Percentiles rank a stretch among this genome's conserved stretches.
Evolutionary conservation across 495 filamentous ascomycete species (phyloP).

Genomic region (Annulohypoxylon nitens): DNA sequence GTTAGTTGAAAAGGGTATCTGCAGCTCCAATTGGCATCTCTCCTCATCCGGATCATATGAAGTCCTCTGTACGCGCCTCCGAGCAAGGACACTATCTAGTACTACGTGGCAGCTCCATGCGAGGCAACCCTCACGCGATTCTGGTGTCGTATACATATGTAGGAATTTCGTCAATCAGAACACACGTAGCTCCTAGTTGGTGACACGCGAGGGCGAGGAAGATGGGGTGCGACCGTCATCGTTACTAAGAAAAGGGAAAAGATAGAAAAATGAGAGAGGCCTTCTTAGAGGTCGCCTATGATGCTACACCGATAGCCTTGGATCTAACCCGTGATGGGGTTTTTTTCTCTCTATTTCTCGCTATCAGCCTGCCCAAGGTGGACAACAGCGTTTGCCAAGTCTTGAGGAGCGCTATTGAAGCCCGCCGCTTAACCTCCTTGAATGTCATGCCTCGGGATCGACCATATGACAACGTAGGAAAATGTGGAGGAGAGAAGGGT

Average conservation of each 20-base stretch:
- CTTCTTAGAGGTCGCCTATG: conserved; percentile 23
- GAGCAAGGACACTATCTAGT: conserved; percentile 26
- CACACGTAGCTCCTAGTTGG: conserved; percentile 20
- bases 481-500: conserved; percentile 29
- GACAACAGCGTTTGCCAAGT: not conserved
- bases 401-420: not conserved
- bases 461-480: conserved; percentile 25
- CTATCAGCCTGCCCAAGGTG: not conserved
- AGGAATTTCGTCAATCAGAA: conserved; percentile 23
- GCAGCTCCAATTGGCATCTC: conserved; percentile 45
- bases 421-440: conserved; percentile 8
- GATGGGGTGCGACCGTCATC: conserved; percentile 33
- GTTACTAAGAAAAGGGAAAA: not conserved
- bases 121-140: conserved; percentile 36
- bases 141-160: conserved; percentile 23
- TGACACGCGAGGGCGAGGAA: conserved; percentile 23
- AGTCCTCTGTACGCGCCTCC: conserved; percentile 34
- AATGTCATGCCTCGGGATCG: conserved; percentile 22
- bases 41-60: conserved; percentile 33
- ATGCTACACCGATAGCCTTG: conserved; percentile 19
- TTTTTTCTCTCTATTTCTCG: not conserved
- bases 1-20: conserved; percentile 40
- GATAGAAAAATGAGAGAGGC: conserved; percentile 2
- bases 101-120: conserved; percentile 45
- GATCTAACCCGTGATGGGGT: conserved; percentile 3